Evolutionary conservation across 306 rosid genomes (phyloP).

Genomic region (Sechiopsis laciniata): DNA sequence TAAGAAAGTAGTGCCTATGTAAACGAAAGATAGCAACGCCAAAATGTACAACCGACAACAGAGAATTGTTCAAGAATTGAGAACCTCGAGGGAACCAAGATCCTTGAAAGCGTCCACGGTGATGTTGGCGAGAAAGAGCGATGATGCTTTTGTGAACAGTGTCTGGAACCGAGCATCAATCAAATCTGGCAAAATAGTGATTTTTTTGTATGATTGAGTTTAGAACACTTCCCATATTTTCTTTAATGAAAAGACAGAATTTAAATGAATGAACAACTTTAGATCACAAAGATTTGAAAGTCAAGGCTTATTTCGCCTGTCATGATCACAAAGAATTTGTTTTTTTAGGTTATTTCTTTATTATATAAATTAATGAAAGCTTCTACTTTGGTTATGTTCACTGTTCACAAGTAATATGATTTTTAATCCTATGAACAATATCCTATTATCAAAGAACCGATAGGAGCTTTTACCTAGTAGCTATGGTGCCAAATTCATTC

Average conservation of each 20-base stretch:
- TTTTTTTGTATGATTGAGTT: neutral
- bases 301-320: neutral
- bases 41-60: neutral
- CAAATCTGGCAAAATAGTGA: slow-evolving; percentile 41
- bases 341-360: neutral
- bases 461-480: neutral
- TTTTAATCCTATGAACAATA: neutral
- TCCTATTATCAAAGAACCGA: neutral
- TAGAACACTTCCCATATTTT: neutral
- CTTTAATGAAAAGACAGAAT: too few species aligned
- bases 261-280: too few species aligned
- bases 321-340: too few species aligned
- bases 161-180: slow-evolving; percentile 55
- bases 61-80: slow-evolving; percentile 2
- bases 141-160: slow-evolving; percentile 51
- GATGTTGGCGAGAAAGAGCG: slow-evolving; percentile 57
- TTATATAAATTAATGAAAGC: neutral
- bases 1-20: slow-evolving; percentile 11
- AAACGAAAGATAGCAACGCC: neutral
- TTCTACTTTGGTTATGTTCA: neutral
- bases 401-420: neutral
- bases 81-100: slow-evolving; percentile 76
- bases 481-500: neutral
- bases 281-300: too few species aligned
- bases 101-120: slow-evolving; percentile 45